Conservation (phyloP, 1,284 basidiomycete species). For the Trametes hirsuta region DNA sequence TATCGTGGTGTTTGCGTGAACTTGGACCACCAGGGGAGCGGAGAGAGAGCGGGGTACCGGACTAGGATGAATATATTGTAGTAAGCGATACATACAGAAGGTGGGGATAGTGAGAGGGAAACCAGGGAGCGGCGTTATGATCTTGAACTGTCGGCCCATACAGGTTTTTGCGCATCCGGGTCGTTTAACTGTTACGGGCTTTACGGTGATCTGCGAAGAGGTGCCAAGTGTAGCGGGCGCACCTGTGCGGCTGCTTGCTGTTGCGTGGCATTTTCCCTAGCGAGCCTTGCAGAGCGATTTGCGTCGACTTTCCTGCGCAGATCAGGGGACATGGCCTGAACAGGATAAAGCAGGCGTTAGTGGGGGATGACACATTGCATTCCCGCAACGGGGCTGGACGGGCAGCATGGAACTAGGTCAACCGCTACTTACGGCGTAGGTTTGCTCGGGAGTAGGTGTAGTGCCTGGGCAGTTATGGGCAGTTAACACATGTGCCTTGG, state of each 20-base stretch:
- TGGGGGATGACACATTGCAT: neutral
- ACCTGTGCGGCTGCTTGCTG: slow-evolving; percentile 61
- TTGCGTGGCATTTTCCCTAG: slow-evolving; percentile 56
- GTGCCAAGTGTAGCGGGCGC: slow-evolving; percentile 24
- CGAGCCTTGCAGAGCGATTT: slow-evolving; percentile 56
- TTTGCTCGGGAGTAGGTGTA: slow-evolving; percentile 60
- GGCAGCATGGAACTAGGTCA: neutral
- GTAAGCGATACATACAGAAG: neutral
- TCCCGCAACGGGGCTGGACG: neutral
- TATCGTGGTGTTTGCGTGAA: neutral
- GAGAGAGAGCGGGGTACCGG: neutral
- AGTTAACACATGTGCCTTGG: neutral
- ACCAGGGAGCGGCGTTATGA: slow-evolving; percentile 3
- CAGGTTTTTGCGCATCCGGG: slow-evolving; percentile 53
- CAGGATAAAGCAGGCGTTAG: neutral
- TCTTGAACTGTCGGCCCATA: slow-evolving; percentile 46
- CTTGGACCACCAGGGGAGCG: neutral
- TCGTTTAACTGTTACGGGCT: slow-evolving; percentile 35
- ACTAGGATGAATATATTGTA: slow-evolving; percentile 5
- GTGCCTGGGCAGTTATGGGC: slow-evolving; percentile 46
- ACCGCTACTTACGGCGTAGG: slow-evolving; percentile 51
- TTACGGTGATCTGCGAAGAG: slow-evolving; percentile 5
- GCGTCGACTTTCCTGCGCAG: slow-evolving; percentile 68
- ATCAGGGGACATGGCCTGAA: slow-evolving; percentile 69
- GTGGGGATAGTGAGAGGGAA: neutral